Base-by-base conservation (phyloP, 106 monocot species). In the Phalaenopsis aphrodite region DNA sequence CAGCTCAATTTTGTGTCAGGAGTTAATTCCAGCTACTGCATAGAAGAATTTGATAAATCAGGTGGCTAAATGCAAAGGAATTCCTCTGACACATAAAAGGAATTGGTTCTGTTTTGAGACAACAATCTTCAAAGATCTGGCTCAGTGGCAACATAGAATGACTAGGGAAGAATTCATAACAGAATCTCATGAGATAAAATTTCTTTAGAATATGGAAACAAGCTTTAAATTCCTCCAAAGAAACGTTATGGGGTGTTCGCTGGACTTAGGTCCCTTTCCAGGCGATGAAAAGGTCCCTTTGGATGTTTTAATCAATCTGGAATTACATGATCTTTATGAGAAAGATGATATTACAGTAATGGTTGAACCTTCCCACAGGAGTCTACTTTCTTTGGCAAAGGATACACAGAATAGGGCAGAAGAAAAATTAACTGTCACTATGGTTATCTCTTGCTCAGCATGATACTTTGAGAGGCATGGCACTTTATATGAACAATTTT, bases 261-360 rank as follows among this genome's bases (percentile, higher is more conserved):
- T 90, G 8, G 90, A 90, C 73, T 73, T 90, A 58, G 87, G 88
- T 24, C 85, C 85, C 36, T 90, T 90, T 15, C 85, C 87, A 5
- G 90, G 88, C 65, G 90, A 90, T 81, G 88, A 87, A 64, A 90
- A 83, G 75, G 87, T 90, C 64, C 87, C 85, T n/a, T 83, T 90
- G 10, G 87, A 87, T 84, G 83, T 90, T 10, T 72, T 90, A 3
- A 83, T 90, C 79, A 84, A 81, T 42, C 37, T 87, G 87, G 90
- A 90, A 78, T 78, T 84, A 55, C 87, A 90, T 79, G 90, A 88
- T 61, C 84, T 90, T 43, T 85, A 85, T 19, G 90, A 90, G 61
- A 78, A 78, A 42, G 90, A 87, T 77, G 90, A 87, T 16, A 87
- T 79, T 77, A 83, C 85, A 23, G 76, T 87, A 36, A 74, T 90